Conservation (phyloP, 345 rosid species). For the Syzygium aqueum region DNA sequence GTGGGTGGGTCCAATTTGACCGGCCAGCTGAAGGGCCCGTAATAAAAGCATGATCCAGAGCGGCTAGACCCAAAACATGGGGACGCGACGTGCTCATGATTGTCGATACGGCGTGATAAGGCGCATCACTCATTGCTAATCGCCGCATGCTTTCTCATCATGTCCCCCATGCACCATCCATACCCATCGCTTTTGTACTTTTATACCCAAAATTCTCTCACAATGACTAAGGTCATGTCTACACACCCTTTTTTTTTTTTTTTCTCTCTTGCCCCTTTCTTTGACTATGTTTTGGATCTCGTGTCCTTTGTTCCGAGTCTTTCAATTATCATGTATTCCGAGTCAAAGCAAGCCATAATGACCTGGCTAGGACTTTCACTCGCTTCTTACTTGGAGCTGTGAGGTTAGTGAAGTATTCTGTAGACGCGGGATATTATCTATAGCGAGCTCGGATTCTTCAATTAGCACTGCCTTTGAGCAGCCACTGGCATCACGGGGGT, state of each 20-base stretch:
- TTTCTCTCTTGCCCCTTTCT: not conserved
- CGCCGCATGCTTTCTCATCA: not conserved
- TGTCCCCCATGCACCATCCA: not conserved
- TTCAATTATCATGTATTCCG: not conserved
- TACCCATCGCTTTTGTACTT: not conserved
- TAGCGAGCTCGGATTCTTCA: not conserved
- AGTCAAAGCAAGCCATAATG: not conserved
- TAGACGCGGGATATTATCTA: not conserved
- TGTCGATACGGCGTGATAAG: not conserved
- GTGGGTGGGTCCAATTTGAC: not conserved
- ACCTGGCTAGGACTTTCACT: not conserved
- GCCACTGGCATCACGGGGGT: not conserved
- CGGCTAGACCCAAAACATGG: not conserved
- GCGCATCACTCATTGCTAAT: not conserved
- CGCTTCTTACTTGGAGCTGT: not conserved
- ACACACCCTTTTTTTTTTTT: not conserved
- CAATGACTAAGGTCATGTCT: not conserved
- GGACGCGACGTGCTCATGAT: not conserved
- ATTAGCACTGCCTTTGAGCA: not conserved
- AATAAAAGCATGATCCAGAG: not conserved
- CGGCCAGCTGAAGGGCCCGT: not conserved
- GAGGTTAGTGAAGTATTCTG: not conserved
- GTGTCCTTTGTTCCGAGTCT: not conserved
- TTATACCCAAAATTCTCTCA: not conserved
- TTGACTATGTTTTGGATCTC: not conserved